Base-by-base conservation (phyloP, 768 basidiomycete genomes). In the Leccinellum rugosiceps region DNA sequence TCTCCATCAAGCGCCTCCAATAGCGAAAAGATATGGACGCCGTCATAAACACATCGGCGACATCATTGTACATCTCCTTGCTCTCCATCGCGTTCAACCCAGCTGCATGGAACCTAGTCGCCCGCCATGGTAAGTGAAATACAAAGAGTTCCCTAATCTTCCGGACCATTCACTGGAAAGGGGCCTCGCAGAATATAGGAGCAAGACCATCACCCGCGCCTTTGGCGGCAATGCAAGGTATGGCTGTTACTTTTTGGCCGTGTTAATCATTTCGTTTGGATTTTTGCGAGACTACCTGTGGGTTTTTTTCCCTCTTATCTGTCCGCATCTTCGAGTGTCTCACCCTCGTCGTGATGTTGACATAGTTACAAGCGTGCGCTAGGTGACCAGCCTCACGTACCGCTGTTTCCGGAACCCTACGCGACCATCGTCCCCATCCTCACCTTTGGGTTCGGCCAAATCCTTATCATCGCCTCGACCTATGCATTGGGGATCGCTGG, bases 51-150 rank as follows among this genome's bases (percentile, higher is more conserved):
- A 67, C 80, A 28, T 82, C 77, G 30, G 81, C 92, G 64, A 68
- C 74, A 6, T 90, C 90, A 21, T 70, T 98, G 41, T 80, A 80
- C 65, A 52, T 90, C 17, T 83, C 84, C 0, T 59, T 94, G n/a
- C 73, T 81, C 4, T 72, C 88, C 57, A 91, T 96, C 50, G 68
- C 84, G 2, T 98, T 98, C 78, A 98, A 98, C 66, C 96, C 96
- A 0, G 85, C 86, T 1, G 94, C 88, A 57, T 99, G 96, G 96
- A 99, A 99, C 73, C 85, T 94, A 60, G 85, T 95, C 28, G 96
- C 96, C 25, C 87, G 86, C 55, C 93, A 95, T 76, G 94, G 94
- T 94, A 60, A 50, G 84, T 75, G 19, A 21, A 32, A 48, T 43
- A 5, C 48, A 31, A 50, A 9, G 26, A 26, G 17, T 25, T 7